Conservation (phyloP, 352 stramenopile genomes). For the Globisporangium acanthophoron region DNA sequence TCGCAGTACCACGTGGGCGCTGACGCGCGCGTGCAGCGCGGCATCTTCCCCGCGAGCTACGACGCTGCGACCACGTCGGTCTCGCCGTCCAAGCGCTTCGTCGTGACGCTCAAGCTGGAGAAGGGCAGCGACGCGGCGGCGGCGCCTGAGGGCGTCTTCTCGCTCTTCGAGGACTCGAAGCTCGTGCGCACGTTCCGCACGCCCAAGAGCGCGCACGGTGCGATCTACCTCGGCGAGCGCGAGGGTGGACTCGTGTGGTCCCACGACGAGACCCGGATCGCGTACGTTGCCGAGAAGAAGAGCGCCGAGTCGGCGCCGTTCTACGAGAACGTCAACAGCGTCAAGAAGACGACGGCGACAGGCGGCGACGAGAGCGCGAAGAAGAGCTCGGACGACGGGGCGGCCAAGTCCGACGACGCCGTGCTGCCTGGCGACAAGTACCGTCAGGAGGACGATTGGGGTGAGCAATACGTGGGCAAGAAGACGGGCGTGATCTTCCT, state of each 20-base stretch:
- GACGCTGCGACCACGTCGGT: constrained; percentile 42
- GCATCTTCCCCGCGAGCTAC: constrained; percentile 33
- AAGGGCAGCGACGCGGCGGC: constrained; percentile 20
- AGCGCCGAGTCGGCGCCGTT: constrained; percentile 34
- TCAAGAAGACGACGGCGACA: constrained; percentile 14
- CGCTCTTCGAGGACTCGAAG: constrained; percentile 33
- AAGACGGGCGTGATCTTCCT: constrained; percentile 65
- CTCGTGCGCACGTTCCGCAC: constrained; percentile 52
- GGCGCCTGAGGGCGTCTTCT: constrained; percentile 41
- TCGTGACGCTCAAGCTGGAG: constrained; percentile 56
- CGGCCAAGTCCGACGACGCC: not conserved
- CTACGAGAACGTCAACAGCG: constrained; percentile 52
- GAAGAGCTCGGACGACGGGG: constrained; percentile 6
- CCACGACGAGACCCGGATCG: constrained; percentile 62
- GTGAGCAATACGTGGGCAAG: constrained; percentile 80
- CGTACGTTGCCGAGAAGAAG: constrained; percentile 77
- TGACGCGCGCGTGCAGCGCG: constrained; percentile 17
- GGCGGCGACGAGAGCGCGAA: constrained; percentile 9
- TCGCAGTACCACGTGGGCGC: constrained; percentile 38
- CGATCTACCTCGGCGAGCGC: constrained; percentile 63
- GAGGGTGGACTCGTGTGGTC: constrained; percentile 75
- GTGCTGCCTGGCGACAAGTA: constrained; percentile 50
- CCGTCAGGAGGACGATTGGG: constrained; percentile 74
- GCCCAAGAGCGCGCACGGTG: constrained; percentile 61
- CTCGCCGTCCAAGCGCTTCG: constrained; percentile 42